These are phyloP conservation scores for Paramyrothecium sp. DNA, from an alignment of 2,329 filamentous ascomycete genomes.

Conservation along the genomic window DNA sequence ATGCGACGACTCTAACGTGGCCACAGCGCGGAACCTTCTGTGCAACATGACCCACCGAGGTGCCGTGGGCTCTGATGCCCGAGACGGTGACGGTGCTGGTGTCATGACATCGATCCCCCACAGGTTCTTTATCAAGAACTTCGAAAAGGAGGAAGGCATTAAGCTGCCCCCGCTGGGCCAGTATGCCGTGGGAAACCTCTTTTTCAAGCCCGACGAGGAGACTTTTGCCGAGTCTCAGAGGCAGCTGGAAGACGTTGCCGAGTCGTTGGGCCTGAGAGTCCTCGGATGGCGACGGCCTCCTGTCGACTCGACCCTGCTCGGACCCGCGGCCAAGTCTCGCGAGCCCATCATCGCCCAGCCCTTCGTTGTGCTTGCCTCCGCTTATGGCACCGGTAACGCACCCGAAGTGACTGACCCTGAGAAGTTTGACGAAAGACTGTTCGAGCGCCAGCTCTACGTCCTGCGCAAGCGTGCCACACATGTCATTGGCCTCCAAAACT, in stretches of 20 bases:
- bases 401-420: conserved; percentile 77
- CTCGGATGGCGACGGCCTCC: conserved; percentile 96
- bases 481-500: conserved; percentile 92
- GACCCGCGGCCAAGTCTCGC: conserved; percentile 87
- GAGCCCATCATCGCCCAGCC: conserved; percentile 95
- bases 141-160: conserved; percentile 85
- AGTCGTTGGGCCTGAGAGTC: conserved; percentile 82
- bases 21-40: conserved; percentile 81
- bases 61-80: conserved; percentile 94
- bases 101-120: conserved; percentile 99
- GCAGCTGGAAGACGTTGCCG: conserved; percentile 92
- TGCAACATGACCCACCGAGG: conserved; percentile 99
- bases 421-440: conserved; percentile 78
- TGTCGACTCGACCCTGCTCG: conserved; percentile 87
- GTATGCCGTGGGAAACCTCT: conserved; percentile 96
- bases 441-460: conserved; percentile 92
- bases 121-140: conserved; percentile 98
- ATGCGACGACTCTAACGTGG: background rate
- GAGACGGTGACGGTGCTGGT: conserved; percentile 97
- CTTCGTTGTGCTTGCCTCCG: conserved; percentile 83
- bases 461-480: conserved; percentile 94
- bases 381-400: conserved; percentile 78
- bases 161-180: conserved; percentile 85
- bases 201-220: conserved; percentile 96
- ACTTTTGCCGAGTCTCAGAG: conserved; percentile 85